These are phyloP conservation scores for Tanacetum coccineum DNA, from an alignment of 129 eudicot species.

Conservation along the genomic window DNA sequence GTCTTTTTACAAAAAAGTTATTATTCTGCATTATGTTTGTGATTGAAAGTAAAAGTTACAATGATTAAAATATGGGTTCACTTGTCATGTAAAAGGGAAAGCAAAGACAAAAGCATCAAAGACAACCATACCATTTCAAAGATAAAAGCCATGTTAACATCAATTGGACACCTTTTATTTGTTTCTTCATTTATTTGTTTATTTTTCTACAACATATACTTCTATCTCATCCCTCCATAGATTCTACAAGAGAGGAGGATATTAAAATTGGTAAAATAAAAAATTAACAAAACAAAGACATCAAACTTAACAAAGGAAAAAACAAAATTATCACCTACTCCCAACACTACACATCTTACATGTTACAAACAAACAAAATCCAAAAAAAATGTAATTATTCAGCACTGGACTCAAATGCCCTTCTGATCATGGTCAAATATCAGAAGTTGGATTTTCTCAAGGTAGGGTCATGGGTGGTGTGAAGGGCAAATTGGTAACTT, in stretches of 20 bases:
- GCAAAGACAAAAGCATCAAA: slow-evolving; percentile 23
- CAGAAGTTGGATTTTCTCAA: neutral
- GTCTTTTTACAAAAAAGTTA: too few species aligned
- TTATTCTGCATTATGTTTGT: too few species aligned
- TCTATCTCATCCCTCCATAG: slow-evolving; percentile 12
- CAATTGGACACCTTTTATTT: slow-evolving; percentile 17
- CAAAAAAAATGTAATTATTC: slow-evolving; percentile 14
- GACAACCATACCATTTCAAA: slow-evolving; percentile 25
- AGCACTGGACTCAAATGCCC: slow-evolving; percentile 14
- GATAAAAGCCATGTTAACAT: slow-evolving; percentile 16
- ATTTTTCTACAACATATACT: slow-evolving; percentile 21
- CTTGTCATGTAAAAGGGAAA: slow-evolving; percentile 16
- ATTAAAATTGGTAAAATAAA: slow-evolving; percentile 21
- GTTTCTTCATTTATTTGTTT: slow-evolving; percentile 3
- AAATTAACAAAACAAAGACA: neutral
- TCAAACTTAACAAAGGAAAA: slow-evolving; percentile 20
- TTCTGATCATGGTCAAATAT: slow-evolving; percentile 25
- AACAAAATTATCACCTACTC: slow-evolving; percentile 32
- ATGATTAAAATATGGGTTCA: slow-evolving; percentile 22
- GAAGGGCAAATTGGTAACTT: slow-evolving; percentile 22
- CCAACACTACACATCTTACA: slow-evolving; percentile 23
- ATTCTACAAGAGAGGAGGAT: slow-evolving; percentile 18
- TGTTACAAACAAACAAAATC: slow-evolving; percentile 29
- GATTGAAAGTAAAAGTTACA: neutral
- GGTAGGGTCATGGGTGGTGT: too few species aligned